These are phyloP conservation scores for Fusarium sterilihyphosum DNA, from an alignment of 2,329 filamentous ascomycete species.

Conservation along the genomic window DNA sequence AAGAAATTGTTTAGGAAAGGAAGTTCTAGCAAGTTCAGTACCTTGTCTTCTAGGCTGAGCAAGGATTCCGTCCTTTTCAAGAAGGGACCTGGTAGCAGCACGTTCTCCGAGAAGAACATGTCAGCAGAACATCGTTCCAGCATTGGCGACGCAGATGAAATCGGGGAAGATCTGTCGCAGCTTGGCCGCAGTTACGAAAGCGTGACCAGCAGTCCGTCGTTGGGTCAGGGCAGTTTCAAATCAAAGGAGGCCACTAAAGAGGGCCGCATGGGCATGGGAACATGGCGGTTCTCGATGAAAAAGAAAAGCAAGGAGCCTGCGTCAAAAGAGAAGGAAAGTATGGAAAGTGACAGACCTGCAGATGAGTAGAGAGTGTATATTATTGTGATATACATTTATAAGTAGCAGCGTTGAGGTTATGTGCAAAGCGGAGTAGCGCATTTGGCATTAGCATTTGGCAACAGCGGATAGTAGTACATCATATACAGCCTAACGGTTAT, in stretches of 20 bases:
- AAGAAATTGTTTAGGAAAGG: constrained; percentile 72
- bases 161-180: constrained; percentile 56
- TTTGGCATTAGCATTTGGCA: constrained; percentile 5
- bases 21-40: constrained; percentile 71
- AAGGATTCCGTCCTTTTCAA: constrained; percentile 67
- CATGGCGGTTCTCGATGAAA: constrained; percentile 68
- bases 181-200: constrained; percentile 66
- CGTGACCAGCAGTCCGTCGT: constrained; percentile 63
- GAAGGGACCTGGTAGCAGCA: constrained; percentile 66
- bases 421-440: constrained; percentile 10
- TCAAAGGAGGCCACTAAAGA: constrained; percentile 53
- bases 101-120: constrained; percentile 66
- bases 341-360: constrained; percentile 58
- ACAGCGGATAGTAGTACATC: constrained; percentile 16
- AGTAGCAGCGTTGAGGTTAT: background rate
- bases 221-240: constrained; percentile 62
- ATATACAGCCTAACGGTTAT: constrained; percentile 8
- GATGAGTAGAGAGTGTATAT: constrained; percentile 41
- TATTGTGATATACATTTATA: background rate
- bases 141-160: constrained; percentile 65
- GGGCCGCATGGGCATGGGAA: constrained; percentile 60
- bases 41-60: constrained; percentile 63
- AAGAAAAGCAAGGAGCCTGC: constrained; percentile 64
- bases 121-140: constrained; percentile 65
- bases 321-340: constrained; percentile 60